Evolutionary conservation across 2,329 filamentous ascomycete species (phyloP).

Genomic region (Pseudogymnoascus sp.): DNA sequence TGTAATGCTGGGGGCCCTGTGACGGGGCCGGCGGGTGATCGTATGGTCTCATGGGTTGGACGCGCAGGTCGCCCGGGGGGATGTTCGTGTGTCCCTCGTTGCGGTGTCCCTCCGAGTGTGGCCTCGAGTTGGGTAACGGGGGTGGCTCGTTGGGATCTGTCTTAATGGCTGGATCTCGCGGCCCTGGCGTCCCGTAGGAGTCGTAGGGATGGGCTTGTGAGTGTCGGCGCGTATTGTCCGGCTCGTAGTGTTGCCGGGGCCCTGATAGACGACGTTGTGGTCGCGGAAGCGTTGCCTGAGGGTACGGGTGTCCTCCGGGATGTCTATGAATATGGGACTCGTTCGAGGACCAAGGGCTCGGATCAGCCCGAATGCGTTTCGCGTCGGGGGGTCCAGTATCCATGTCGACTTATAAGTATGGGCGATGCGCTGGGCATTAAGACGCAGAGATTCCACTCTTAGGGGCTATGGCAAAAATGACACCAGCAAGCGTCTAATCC

Average conservation of each 20-base stretch:
- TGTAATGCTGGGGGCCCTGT: slow-evolving; percentile 1
- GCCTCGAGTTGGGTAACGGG: slow-evolving; percentile 30
- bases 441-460: neutral
- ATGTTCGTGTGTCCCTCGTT: slow-evolving; percentile 22
- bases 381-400: slow-evolving; percentile 50
- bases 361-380: slow-evolving; percentile 51
- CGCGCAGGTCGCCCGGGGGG: slow-evolving; percentile 20
- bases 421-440: neutral
- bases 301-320: slow-evolving; percentile 35
- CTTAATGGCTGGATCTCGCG: slow-evolving; percentile 48
- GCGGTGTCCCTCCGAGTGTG: slow-evolving; percentile 22
- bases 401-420: slow-evolving; percentile 34
- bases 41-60: slow-evolving; percentile 18
- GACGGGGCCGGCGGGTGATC: slow-evolving; percentile 14
- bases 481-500: neutral
- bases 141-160: slow-evolving; percentile 37
- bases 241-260: slow-evolving; percentile 9
- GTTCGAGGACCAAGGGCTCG: slow-evolving; percentile 26
- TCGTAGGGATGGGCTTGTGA: neutral
- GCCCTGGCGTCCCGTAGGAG: slow-evolving; percentile 10
- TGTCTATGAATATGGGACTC: neutral
- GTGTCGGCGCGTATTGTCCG: neutral
- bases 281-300: slow-evolving; percentile 25
- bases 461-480: neutral
- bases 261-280: slow-evolving; percentile 19